Base-by-base conservation (phyloP, 1,284 basidiomycete species). In the Ceratobasidium papillatum region DNA sequence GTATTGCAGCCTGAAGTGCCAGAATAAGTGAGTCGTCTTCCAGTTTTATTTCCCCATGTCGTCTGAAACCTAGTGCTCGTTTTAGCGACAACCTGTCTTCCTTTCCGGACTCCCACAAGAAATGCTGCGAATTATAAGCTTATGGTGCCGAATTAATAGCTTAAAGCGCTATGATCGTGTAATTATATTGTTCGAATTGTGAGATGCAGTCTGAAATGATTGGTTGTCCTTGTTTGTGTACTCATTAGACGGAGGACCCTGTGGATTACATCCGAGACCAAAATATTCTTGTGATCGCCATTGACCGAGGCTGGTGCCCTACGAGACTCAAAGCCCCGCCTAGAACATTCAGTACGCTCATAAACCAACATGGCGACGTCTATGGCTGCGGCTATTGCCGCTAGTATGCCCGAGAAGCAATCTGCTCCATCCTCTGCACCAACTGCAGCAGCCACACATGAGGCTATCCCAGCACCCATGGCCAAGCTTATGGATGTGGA, bases 401-500 rank as follows among this genome's bases (percentile, higher is more conserved):
- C 94, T 43, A 90, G 91, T 32, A 85, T 95, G 41, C 94, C 94
- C 59, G 86, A 89, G 78, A 66, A 49, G 27, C 88, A 88, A 38
- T n/a, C 79, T 78, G 66, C 78, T 75, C 83, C 88, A 74, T 85
- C 88, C 36, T 86, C 89, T 22, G 83, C 86, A 8, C 88, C 90
- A 17, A 85, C 86, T 69, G 87, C 89, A 38, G 89, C 91, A 14
- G 87, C 87, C 36, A 68, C 77, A 45, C 74, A 92, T 84, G 93
- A 93, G 81, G 88, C 87, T 65, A 94, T 97, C 78, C 95, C 94
- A 30, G 88, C 94, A 11, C 93, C 93, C 77, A 94, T 95, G 91
- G 89, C 94, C 69, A 94, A 93, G 81, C 90, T 91, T 75, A 91
- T 96, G 80, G 95, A 97, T 83, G 92, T 95, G 78, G 94, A 96